Conservation (phyloP, 1,284 basidiomycete species). For the Taiwanofungus camphoratus region DNA sequence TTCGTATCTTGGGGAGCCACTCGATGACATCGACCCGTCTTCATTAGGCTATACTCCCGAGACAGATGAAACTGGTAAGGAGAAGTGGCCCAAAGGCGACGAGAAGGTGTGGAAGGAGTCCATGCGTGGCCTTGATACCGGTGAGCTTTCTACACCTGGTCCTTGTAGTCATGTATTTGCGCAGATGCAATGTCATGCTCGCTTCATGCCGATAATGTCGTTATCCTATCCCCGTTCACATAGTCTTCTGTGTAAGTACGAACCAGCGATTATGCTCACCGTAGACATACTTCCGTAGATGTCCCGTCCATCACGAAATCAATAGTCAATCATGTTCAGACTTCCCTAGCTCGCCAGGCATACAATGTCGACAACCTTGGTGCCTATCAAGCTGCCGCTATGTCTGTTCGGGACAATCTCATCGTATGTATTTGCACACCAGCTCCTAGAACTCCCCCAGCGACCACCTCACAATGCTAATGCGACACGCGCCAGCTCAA, state of each 20-base stretch:
- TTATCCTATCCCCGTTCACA: too few species aligned
- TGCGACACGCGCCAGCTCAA: too few species aligned
- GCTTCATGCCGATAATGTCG: too few species aligned
- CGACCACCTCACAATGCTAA: too few species aligned
- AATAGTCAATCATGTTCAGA: slow-evolving; percentile 83
- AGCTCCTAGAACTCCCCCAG: too few species aligned
- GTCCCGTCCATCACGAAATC: slow-evolving; percentile 67
- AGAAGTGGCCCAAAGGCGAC: slow-evolving; percentile 83
- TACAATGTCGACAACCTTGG: slow-evolving; percentile 82
- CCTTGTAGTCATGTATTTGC: too few species aligned
- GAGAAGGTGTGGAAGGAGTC: slow-evolving; percentile 75
- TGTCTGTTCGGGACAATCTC: slow-evolving; percentile 82
- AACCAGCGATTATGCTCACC: too few species aligned
- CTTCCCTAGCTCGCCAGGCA: slow-evolving; percentile 81
- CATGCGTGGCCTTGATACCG: slow-evolving; percentile 50
- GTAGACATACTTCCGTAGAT: slow-evolving; percentile 36
- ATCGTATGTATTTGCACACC: slow-evolving; percentile 42
- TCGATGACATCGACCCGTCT: neutral
- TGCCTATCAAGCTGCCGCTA: slow-evolving; percentile 75
- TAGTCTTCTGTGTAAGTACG: too few species aligned
- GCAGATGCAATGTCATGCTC: too few species aligned
- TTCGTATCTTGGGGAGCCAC: slow-evolving; percentile 1
- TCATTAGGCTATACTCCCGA: slow-evolving; percentile 66
- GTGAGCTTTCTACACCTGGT: slow-evolving; percentile 35
- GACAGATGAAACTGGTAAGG: slow-evolving; percentile 66